Evolutionary conservation across 441 rosid species (phyloP).

Genomic region (Syzygium syzygioides): DNA sequence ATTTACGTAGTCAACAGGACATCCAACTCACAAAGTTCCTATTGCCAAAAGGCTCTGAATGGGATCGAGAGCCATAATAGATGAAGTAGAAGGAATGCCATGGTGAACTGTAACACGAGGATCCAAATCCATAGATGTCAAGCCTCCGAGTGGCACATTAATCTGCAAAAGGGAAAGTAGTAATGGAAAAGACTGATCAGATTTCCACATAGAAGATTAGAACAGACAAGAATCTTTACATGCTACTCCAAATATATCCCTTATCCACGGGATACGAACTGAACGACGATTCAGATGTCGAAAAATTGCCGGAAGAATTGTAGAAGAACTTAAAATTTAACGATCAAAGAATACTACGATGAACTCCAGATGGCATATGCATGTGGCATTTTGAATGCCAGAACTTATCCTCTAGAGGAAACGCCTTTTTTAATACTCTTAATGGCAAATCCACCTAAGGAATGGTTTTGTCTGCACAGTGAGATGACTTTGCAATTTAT

Average conservation of each 20-base stretch:
- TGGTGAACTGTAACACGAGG: slow-evolving; percentile 42
- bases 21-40: slow-evolving; percentile 53
- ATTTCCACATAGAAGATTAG: background rate
- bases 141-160: slow-evolving; percentile 20
- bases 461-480: background rate
- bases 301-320: background rate
- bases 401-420: background rate
- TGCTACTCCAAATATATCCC: background rate
- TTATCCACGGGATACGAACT: background rate
- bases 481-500: background rate
- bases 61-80: slow-evolving; percentile 56
- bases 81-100: slow-evolving; percentile 64
- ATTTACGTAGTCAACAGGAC: background rate
- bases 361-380: background rate
- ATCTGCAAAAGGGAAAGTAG: slow-evolving; percentile 3
- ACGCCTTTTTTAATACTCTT: background rate
- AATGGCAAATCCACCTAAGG: background rate
- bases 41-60: slow-evolving; percentile 57
- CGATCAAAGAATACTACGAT: background rate
- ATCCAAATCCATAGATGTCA: slow-evolving; percentile 30
- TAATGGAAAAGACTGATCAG: background rate
- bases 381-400: background rate
- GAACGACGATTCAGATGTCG: background rate
- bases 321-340: background rate
- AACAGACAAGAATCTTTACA: background rate